phyloP scores from a whole-genome alignment of 257 asterid species.

The Petunia secreta region DNA sequence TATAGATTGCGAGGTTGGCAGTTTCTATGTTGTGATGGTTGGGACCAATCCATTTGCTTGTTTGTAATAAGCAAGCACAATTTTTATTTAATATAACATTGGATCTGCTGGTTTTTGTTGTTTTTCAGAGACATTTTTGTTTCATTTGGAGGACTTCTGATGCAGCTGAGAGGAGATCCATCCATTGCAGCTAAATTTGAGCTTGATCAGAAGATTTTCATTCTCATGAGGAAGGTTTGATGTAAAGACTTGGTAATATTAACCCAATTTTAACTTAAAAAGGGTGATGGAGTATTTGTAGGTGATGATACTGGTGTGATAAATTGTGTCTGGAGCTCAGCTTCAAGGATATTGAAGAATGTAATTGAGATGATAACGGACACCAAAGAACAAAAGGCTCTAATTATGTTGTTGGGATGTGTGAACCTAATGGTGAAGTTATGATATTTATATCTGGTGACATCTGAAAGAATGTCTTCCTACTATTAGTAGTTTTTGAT shows the following conservation, averaged over 20 bases:
- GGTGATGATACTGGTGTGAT: background rate
- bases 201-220: constrained; percentile 82
- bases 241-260: background rate
- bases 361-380: background rate
- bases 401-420: background rate
- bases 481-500: background rate
- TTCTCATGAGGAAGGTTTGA: constrained; percentile 81
- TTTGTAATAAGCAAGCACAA: background rate
- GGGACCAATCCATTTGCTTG: background rate
- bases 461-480: background rate
- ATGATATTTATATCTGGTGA: constrained; percentile 5
- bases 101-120: background rate
- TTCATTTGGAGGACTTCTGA: constrained; percentile 77
- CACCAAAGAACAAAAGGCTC: background rate
- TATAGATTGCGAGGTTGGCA: background rate
- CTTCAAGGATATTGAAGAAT: background rate
- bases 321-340: background rate
- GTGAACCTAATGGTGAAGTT: background rate
- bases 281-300: background rate
- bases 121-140: constrained; percentile 61
- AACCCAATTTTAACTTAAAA: constrained; percentile 12
- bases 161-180: constrained; percentile 70
- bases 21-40: background rate
- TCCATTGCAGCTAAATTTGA: constrained; percentile 67
- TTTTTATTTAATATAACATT: background rate